Evolutionary conservation across 345 rosid genomes (phyloP).

Genomic region (Eucalyptus leucophloia): DNA sequence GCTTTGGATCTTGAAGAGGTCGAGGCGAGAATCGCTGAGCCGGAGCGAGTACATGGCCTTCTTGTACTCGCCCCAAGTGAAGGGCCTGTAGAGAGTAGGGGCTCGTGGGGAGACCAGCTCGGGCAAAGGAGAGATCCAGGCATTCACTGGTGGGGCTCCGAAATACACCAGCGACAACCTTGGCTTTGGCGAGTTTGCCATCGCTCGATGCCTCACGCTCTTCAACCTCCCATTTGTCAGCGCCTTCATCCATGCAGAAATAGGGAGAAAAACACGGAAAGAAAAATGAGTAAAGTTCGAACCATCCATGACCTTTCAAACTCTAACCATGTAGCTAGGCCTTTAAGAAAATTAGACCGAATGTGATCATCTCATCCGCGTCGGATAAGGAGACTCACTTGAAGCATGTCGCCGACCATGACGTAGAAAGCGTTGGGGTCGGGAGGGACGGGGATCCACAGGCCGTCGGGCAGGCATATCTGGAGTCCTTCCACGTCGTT

Average conservation of each 20-base stretch:
- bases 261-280: background rate
- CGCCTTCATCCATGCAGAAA: conserved; percentile 16
- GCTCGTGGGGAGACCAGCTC: conserved; percentile 37
- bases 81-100: conserved; percentile 41
- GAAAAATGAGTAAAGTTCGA: background rate
- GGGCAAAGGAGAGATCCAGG: conserved; percentile 43
- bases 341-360: background rate
- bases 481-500: conserved; percentile 93
- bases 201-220: conserved; percentile 81
- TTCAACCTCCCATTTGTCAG: conserved; percentile 79
- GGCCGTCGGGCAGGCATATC: conserved; percentile 39
- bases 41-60: conserved; percentile 61
- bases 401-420: conserved; percentile 75
- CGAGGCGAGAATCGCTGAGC: conserved; percentile 56
- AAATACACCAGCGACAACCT: conserved; percentile 82
- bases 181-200: conserved; percentile 34
- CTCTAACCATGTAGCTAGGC: background rate
- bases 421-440: conserved; percentile 72
- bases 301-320: background rate
- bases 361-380: background rate
- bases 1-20: conserved; percentile 28
- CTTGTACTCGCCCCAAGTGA: conserved; percentile 84
- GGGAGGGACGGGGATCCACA: conserved; percentile 77
- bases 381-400: conserved; percentile 20
- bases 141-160: conserved; percentile 69